These are phyloP conservation scores for Berberis vulgaris DNA, from an alignment of 164 flowering plant genomes.

Conservation along the genomic window DNA sequence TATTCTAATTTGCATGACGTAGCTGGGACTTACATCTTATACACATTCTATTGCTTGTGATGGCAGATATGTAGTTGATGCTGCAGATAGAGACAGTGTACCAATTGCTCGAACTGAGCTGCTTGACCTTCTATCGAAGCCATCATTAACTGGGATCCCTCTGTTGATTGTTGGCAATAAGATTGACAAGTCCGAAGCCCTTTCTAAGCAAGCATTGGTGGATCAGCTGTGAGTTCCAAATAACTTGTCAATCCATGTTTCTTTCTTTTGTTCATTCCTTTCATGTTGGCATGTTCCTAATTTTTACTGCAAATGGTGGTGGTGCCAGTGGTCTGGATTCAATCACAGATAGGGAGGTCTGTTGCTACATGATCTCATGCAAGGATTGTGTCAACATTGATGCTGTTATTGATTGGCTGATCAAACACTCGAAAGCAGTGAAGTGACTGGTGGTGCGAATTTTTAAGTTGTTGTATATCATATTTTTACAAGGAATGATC, in stretches of 20 bases:
- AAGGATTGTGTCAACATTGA: constrained; percentile 77
- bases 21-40: background rate
- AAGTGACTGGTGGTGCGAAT: constrained; percentile 17
- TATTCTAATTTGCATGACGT: background rate
- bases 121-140: constrained; percentile 68
- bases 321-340: constrained; percentile 52
- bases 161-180: constrained; percentile 80
- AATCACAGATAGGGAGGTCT: constrained; percentile 62
- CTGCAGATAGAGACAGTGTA: constrained; percentile 85
- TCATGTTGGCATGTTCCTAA: background rate
- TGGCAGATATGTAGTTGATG: constrained; percentile 85
- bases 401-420: constrained; percentile 74
- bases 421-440: constrained; percentile 75
- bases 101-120: constrained; percentile 74
- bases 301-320: background rate
- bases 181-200: constrained; percentile 89
- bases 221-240: constrained; percentile 70
- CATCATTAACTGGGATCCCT: constrained; percentile 70
- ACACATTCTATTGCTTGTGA: background rate
- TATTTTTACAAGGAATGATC: too few relatives aligned
- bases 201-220: constrained; percentile 75
- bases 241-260: background rate
- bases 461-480: too few relatives aligned
- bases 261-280: background rate
- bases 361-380: constrained; percentile 92